Evolutionary conservation across 805 yeast genomes (phyloP).

Genomic region (Cephaloascus albidus): DNA sequence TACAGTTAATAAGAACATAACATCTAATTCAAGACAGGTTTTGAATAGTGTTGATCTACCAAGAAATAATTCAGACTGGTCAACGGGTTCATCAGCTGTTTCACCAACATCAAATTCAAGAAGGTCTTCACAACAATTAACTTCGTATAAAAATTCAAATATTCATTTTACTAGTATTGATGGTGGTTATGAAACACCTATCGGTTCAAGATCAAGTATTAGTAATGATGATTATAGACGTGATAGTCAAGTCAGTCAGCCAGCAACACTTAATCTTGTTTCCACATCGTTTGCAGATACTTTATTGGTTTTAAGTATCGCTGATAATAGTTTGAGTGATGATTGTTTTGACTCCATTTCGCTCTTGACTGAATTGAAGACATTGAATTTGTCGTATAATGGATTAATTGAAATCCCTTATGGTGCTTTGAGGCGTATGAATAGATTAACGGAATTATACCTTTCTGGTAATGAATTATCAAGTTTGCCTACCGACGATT

Average conservation of each 20-base stretch:
- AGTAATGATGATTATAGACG: background rate
- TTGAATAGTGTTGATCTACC: constrained; percentile 1
- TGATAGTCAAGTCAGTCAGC: background rate
- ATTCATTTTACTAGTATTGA: background rate
- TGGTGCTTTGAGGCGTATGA: constrained; percentile 54
- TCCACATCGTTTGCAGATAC: constrained; percentile 33
- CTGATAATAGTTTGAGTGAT: constrained; percentile 80
- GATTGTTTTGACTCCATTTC: constrained; percentile 64
- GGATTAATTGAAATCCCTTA: constrained; percentile 73
- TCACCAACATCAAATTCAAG: constrained; percentile 1
- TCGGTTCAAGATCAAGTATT: background rate
- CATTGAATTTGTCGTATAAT: constrained; percentile 76
- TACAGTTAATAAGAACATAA: constrained; percentile 19
- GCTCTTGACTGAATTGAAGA: constrained; percentile 43
- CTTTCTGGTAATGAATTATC: constrained; percentile 78
- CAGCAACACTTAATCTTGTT: constrained; percentile 1
- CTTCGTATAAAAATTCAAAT: background rate
- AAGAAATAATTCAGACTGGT: background rate
- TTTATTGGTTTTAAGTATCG: constrained; percentile 50
- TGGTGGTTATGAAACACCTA: background rate
- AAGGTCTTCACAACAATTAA: constrained; percentile 3
- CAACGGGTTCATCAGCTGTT: background rate
- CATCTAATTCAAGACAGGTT: constrained; percentile 15
- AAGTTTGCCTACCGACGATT: constrained; percentile 78
- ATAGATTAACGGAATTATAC: constrained; percentile 52